Evolutionary conservation across 257 asterid species (phyloP).

Genomic region (Ophiorrhiza pumila): DNA sequence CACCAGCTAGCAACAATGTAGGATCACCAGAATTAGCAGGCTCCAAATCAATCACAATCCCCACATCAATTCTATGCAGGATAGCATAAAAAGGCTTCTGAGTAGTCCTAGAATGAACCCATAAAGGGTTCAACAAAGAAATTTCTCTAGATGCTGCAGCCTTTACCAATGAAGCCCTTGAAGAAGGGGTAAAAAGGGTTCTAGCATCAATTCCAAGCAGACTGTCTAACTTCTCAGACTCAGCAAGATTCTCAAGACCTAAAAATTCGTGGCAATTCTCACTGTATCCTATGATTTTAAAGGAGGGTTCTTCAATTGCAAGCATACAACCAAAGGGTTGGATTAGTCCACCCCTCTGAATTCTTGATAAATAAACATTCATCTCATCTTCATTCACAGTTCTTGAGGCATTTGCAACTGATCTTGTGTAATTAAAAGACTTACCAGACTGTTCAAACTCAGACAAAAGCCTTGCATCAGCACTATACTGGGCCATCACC

Average conservation of each 20-base stretch:
- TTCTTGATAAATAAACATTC: conserved; percentile 39
- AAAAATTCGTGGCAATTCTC: conserved; percentile 53
- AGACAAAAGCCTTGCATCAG: conserved; percentile 49
- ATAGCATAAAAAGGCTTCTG: conserved; percentile 55
- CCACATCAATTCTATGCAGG: conserved; percentile 65
- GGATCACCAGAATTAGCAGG: conserved; percentile 53
- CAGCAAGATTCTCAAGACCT: conserved; percentile 32
- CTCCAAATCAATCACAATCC: conserved; percentile 67
- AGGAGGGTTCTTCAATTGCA: conserved; percentile 43
- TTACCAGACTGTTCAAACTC: conserved; percentile 59
- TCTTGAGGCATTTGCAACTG: conserved; percentile 24
- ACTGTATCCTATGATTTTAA: conserved; percentile 41
- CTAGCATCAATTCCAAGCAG: conserved; percentile 53
- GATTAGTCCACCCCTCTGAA: conserved; percentile 62
- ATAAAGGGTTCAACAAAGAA: conserved; percentile 57
- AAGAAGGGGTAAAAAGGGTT: conserved; percentile 43
- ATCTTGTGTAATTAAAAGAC: conserved; percentile 39
- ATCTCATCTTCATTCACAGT: conserved; percentile 30
- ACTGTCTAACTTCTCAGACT: conserved; percentile 3
- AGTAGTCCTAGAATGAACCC: conserved; percentile 42
- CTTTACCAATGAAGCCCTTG: conserved; percentile 38
- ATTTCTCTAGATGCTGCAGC: conserved; percentile 39
- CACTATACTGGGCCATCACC: conserved; percentile 35
- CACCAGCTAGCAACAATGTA: conserved; percentile 41
- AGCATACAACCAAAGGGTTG: conserved; percentile 69